These are phyloP conservation scores for Alternaria sp. DNA, from an alignment of 2,329 filamentous ascomycete genomes.

Conservation along the genomic window DNA sequence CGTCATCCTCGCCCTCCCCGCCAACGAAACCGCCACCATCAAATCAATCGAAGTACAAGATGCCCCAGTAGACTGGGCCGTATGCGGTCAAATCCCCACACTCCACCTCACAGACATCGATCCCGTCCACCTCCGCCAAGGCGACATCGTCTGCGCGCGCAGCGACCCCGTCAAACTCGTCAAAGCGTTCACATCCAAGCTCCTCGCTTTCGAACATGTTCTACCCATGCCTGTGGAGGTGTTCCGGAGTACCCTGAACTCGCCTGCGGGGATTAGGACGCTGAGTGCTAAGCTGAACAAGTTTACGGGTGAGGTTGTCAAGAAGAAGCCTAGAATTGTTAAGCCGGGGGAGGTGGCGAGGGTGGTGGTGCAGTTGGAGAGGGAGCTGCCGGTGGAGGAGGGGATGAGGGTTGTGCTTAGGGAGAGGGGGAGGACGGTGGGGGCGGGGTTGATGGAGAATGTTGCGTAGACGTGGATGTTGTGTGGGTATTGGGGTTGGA, in stretches of 20 bases:
- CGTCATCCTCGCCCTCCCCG: conserved; percentile 77
- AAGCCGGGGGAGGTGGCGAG: conserved; percentile 79
- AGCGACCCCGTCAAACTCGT: conserved; percentile 71
- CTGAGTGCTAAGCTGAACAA: conserved; percentile 81
- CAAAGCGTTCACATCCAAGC: conserved; percentile 78
- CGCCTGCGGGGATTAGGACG: conserved; percentile 73
- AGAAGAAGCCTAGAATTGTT: conserved; percentile 85
- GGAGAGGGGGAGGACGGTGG: conserved; percentile 81
- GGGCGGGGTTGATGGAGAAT: conserved; percentile 80
- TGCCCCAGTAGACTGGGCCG: conserved; percentile 80
- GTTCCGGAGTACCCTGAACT: conserved; percentile 82
- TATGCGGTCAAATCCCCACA: conserved; percentile 86
- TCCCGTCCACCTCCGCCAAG: conserved; percentile 74
- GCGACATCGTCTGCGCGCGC: conserved; percentile 83
- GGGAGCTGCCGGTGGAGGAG: conserved; percentile 78
- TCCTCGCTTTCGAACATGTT: conserved; percentile 87
- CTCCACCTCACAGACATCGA: conserved; percentile 89
- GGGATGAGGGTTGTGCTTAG: conserved; percentile 82
- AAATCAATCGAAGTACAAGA: conserved; percentile 81
- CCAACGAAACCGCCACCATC: conserved; percentile 78
- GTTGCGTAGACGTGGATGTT: conserved; percentile 16
- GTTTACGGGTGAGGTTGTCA: conserved; percentile 72
- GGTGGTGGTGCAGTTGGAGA: conserved; percentile 75
- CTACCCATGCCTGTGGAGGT: conserved; percentile 90
- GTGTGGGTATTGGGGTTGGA: no score